Base-by-base conservation (phyloP, 1,139 yeast species). In the Candida sanyaensis region DNA sequence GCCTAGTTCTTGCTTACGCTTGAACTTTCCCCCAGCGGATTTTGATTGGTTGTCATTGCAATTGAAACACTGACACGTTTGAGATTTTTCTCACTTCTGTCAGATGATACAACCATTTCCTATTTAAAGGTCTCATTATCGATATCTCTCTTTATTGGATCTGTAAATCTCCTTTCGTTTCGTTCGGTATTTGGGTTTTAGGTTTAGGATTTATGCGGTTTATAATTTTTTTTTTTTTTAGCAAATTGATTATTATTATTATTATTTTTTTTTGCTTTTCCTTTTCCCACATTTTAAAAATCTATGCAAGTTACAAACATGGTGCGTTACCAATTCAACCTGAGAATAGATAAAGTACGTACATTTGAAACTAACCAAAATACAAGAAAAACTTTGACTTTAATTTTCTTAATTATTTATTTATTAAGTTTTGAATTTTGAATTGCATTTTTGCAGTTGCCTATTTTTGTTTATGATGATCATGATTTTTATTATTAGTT, bases 241-340 rank as follows among this genome's bases (percentile, higher is more conserved):
- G n/a, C n/a, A n/a, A n/a, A n/a, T n/a, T n/a, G n/a, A n/a, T n/a
- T n/a, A n/a, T n/a, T 23, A 27, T 11, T 36, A 12, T 24, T 9
- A 11, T 6, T 34, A 8, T 21, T 21, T 34, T 21, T 9, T 17
- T 36, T n/a, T n/a, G n/a, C n/a, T n/a, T n/a, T n/a, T n/a, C n/a
- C n/a, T n/a, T 36, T 36, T 11, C 24, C 17, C 6, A 8, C 10
- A n/a, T 24, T 36, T 6, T 2, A 36, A 24, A 30, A 36, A 23
- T 7, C 27, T 36, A 29, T 36, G 39, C 39, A 36, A 17, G 21
- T 17, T 17, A 36, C 39, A 10, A n/a, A 24, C 39, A 36, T 24
- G 39, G 6, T 13, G 29, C 39, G 39, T 36, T 36, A 36, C 39
- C 39, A 36, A 24, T 24, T 24, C 39, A 36, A 36, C 39, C 39